Conservation (phyloP, 331 rosid genomes). For the Quercus tomentella region DNA sequence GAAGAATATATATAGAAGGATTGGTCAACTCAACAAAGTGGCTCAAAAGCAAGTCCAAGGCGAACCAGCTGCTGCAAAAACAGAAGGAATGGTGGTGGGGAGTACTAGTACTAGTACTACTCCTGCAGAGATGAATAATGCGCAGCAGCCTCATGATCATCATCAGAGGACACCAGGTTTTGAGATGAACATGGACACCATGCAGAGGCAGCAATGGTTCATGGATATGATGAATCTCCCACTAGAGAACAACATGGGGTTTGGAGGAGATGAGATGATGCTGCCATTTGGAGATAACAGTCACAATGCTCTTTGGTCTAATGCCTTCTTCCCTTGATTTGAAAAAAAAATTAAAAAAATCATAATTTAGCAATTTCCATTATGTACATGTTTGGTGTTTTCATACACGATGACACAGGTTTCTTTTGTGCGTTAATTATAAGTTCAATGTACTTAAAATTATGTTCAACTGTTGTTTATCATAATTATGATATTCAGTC, state of each 20-base stretch:
- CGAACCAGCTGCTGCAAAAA: too few species aligned
- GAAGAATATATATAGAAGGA: constrained; percentile 13
- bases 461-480: too few species aligned
- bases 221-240: neutral
- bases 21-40: neutral
- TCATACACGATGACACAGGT: too few species aligned
- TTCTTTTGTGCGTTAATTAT: too few species aligned
- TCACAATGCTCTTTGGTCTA: neutral
- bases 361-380: too few species aligned
- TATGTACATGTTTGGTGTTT: too few species aligned
- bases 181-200: constrained; percentile 3
- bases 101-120: too few species aligned
- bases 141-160: neutral
- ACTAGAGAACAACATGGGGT: neutral
- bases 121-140: too few species aligned
- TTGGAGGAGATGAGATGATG: constrained; percentile 8
- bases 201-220: constrained; percentile 20
- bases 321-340: neutral
- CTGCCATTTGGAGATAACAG: neutral
- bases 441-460: too few species aligned
- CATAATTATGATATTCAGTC: too few species aligned
- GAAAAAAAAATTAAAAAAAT: too few species aligned
- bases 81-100: neutral
- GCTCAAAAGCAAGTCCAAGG: neutral
- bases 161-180: neutral